Base-by-base conservation (phyloP, 2,329 filamentous ascomycete genomes). In the Rutstroemia sp. region DNA sequence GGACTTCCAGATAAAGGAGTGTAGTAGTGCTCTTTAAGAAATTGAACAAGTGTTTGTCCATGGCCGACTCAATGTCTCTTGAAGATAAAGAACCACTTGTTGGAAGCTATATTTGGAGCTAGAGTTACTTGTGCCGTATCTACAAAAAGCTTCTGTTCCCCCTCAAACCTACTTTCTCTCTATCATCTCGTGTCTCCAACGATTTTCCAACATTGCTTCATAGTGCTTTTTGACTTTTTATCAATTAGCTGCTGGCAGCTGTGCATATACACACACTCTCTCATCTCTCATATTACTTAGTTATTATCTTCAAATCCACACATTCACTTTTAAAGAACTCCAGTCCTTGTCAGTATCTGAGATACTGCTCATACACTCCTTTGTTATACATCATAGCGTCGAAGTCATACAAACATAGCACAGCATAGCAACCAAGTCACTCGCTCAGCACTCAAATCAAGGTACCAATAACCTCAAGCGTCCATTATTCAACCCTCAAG, bases 221-320 rank as follows among this genome's bases (percentile, higher is more conserved):
- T 46, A 34, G 30, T 34, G 30, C 30, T 12, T 34, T 34, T 34
- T 34, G 30, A 34, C 30, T 10, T 9, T 5, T n/a, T 44, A 55
- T 60, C 52, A 47, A 54, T 47, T 53, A 52, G 62, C 63, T 65
- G 63, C 63, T 62, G 63, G 63, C 63, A 64, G 60, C 63, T 58
- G 30, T 59, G 60, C 54, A 54, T 59, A 62, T 48, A 54, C 30
- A 62, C 47, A 54, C 37, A 56, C 50, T 54, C 49, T 19, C 30
- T 42, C 25, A 9, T 34, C 30, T 34, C 30, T 12, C 12, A 34
- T 34, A 34, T 34, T 12, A 10, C 4, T 34, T 34, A 12, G 2
- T 34, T 34, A 34, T 34, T 34, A 10, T 34, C 10, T 34, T 10
- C 9, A 12, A 34, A 34, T 12, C 30, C 12, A 34, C 4, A 34